These are phyloP conservation scores for Calonectria hongkongensis DNA, from an alignment of 2,329 filamentous ascomycete species.

Conservation along the genomic window DNA sequence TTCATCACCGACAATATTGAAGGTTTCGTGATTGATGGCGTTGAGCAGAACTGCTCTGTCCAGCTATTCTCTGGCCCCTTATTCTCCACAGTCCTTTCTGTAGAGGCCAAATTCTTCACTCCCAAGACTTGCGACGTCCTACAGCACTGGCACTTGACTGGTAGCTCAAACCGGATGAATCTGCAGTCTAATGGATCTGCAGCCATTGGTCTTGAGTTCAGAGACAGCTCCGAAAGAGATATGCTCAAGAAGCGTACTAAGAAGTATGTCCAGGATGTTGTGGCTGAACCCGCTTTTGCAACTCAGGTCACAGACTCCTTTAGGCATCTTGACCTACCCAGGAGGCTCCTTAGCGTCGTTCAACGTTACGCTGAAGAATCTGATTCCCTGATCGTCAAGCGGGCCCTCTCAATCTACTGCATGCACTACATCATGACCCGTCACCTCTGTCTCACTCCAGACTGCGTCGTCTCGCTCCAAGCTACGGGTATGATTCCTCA, in stretches of 20 bases:
- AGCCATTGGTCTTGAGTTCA: slow-evolving; percentile 71
- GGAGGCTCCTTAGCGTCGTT: slow-evolving; percentile 67
- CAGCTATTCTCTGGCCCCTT: slow-evolving; percentile 68
- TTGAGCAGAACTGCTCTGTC: slow-evolving; percentile 64
- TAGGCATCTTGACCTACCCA: slow-evolving; percentile 66
- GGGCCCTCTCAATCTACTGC: slow-evolving; percentile 72
- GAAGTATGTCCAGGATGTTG: slow-evolving; percentile 69
- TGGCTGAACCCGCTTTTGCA: slow-evolving; percentile 68
- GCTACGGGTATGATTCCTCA: slow-evolving; percentile 66
- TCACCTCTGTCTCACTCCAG: slow-evolving; percentile 70
- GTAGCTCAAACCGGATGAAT: slow-evolving; percentile 61
- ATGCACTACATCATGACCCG: slow-evolving; percentile 75
- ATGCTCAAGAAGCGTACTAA: slow-evolving; percentile 67
- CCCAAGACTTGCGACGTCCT: slow-evolving; percentile 68
- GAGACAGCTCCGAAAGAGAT: slow-evolving; percentile 64
- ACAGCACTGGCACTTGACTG: slow-evolving; percentile 70
- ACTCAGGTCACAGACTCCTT: slow-evolving; percentile 70
- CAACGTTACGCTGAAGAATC: slow-evolving; percentile 68
- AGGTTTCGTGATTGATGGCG: slow-evolving; percentile 64
- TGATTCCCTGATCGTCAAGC: slow-evolving; percentile 70
- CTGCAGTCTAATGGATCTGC: slow-evolving; percentile 65
- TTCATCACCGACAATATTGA: slow-evolving; percentile 71
- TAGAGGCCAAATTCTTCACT: slow-evolving; percentile 72
- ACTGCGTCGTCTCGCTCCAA: slow-evolving; percentile 64
- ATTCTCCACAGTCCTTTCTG: slow-evolving; percentile 67